phyloP scores from a whole-genome alignment of 2,329 filamentous ascomycete genomes.

The Sclerotinia borealis region DNA sequence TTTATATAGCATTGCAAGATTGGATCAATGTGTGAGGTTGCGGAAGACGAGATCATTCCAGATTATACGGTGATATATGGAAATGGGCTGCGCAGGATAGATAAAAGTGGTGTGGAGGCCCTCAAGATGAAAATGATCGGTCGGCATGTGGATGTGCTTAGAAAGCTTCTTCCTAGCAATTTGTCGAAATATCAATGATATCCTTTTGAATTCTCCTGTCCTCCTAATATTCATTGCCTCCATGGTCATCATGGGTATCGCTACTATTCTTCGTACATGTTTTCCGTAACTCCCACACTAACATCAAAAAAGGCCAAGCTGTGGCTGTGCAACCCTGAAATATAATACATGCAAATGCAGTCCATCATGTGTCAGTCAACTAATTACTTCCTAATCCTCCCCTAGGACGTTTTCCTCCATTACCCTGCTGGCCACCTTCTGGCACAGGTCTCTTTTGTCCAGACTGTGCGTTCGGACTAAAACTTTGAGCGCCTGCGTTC shows the following conservation, averaged over 20 bases:
- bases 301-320: slow-evolving; percentile 25
- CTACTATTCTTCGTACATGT: slow-evolving; percentile 13
- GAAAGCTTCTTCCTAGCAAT: slow-evolving; percentile 61
- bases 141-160: slow-evolving; percentile 62
- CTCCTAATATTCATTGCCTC: slow-evolving; percentile 6
- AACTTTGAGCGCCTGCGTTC: slow-evolving; percentile 30
- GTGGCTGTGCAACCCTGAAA: slow-evolving; percentile 24
- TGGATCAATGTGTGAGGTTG: slow-evolving; percentile 55
- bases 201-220: slow-evolving; percentile 2
- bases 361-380: slow-evolving; percentile 13
- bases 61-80: slow-evolving; percentile 68
- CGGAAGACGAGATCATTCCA: slow-evolving; percentile 51
- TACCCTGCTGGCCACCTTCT: slow-evolving; percentile 30
- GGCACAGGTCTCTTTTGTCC: slow-evolving; percentile 30
- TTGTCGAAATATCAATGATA: slow-evolving; percentile 31
- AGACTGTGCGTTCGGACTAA: slow-evolving; percentile 25
- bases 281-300: slow-evolving; percentile 8
- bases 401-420: slow-evolving; percentile 41
- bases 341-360: slow-evolving; percentile 29
- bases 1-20: slow-evolving; percentile 59
- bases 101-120: slow-evolving; percentile 56
- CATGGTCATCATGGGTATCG: background rate
- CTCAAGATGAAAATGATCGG: slow-evolving; percentile 58
- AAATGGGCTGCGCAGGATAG: slow-evolving; percentile 50
- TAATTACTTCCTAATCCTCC: slow-evolving; percentile 31